Conservation (phyloP, 176 grass and related monocot species). For the Thinopyrum elongatum region DNA sequence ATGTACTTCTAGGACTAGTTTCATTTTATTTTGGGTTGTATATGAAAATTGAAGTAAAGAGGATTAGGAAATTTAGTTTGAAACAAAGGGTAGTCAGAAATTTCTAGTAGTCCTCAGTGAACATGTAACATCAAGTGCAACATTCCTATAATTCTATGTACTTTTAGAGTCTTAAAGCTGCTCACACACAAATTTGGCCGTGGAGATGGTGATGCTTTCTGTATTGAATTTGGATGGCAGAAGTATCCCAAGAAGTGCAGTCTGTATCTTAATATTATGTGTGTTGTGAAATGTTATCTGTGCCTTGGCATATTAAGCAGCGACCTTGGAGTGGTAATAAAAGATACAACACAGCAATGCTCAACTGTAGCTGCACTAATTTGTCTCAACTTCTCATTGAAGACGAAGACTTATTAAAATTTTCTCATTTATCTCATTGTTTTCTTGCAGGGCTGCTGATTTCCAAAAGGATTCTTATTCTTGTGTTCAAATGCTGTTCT, state of each 20-base stretch:
- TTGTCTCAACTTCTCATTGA: neutral
- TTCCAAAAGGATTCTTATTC: neutral
- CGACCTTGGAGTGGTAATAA: neutral
- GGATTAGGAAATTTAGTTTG: neutral
- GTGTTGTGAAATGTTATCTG: neutral
- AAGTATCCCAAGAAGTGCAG: neutral
- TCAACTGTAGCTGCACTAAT: neutral
- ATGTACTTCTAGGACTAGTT: neutral
- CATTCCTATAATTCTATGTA: neutral
- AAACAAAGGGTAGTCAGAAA: neutral
- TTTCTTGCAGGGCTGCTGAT: constrained; percentile 1
- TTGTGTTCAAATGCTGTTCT: neutral
- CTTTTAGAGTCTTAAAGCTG: neutral
- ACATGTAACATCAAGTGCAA: neutral
- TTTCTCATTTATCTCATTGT: neutral
- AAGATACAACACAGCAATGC: neutral
- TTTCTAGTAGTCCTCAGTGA: neutral
- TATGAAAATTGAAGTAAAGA: too few species aligned
- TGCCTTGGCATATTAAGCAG: neutral
- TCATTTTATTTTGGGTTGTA: neutral
- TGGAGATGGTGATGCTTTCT: neutral
- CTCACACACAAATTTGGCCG: neutral
- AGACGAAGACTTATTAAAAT: neutral
- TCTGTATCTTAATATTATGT: neutral
- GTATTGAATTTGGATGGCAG: neutral